Evolutionary conservation across 176 grass and related monocot species (phyloP).

Genomic region (Zoysia japonica): DNA sequence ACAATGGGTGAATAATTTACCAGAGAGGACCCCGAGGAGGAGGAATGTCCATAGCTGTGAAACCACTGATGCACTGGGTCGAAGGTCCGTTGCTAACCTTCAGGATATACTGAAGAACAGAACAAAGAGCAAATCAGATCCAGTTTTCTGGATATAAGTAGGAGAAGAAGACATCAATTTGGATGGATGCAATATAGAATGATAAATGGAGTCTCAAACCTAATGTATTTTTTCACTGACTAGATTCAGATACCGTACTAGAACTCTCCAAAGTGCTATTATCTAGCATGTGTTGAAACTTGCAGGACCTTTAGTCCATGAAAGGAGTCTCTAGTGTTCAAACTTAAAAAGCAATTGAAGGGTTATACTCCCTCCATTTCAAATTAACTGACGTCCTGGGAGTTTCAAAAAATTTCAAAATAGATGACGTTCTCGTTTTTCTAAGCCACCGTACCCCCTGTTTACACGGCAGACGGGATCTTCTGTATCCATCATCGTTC

Average conservation of each 20-base stretch:
- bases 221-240: not conserved
- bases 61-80: slow-evolving; percentile 81
- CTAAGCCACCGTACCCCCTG: too few relatives aligned
- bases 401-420: too few relatives aligned
- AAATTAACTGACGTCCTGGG: too few relatives aligned
- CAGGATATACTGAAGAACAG: slow-evolving; percentile 63
- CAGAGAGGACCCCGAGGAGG: slow-evolving; percentile 81
- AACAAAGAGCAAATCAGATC: slow-evolving; percentile 20
- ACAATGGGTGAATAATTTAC: slow-evolving; percentile 40
- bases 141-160: not conserved
- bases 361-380: too few relatives aligned
- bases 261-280: not conserved
- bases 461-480: too few relatives aligned
- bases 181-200: too few relatives aligned
- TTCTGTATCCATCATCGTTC: too few relatives aligned
- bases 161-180: not conserved
- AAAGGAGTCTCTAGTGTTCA: not conserved
- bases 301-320: not conserved
- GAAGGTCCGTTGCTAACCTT: slow-evolving; percentile 58
- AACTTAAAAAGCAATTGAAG: too few relatives aligned
- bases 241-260: not conserved
- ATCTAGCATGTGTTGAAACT: not conserved
- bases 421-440: too few relatives aligned
- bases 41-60: slow-evolving; percentile 79
- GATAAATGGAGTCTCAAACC: slow-evolving; percentile 4